phyloP scores from a whole-genome alignment of 2,329 filamentous ascomycete species.

The Magnaporthiopsis rhizophila region DNA sequence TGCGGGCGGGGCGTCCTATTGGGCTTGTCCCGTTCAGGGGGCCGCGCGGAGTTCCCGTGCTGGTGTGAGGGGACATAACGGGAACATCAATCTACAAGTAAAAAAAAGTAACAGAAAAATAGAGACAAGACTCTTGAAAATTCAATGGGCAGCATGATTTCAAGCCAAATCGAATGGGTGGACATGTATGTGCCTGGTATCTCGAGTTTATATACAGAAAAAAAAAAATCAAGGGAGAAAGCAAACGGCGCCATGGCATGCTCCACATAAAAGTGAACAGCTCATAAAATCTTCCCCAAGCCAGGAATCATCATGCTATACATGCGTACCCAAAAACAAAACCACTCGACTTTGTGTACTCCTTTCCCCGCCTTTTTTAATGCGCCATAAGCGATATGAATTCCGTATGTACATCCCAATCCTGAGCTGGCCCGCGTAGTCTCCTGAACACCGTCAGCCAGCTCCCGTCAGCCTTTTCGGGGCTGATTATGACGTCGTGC shows the following conservation, averaged over 20 bases:
- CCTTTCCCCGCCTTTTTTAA: constrained; percentile 6
- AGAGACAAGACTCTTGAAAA: neutral
- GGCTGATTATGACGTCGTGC: constrained; percentile 21
- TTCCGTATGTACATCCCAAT: constrained; percentile 23
- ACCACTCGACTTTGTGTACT: neutral
- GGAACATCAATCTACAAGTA: neutral
- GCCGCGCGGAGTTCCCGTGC: neutral
- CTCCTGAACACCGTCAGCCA: constrained; percentile 24
- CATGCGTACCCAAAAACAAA: neutral
- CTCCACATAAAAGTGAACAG: neutral
- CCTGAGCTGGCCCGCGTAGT: constrained; percentile 18
- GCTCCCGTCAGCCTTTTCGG: constrained; percentile 22
- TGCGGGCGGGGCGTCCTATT: no score
- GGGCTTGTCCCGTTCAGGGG: no score
- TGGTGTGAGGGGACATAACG: neutral
- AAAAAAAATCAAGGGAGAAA: neutral
- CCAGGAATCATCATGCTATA: neutral
- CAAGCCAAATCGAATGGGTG: neutral
- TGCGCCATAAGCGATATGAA: constrained; percentile 13
- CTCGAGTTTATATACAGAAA: neutral
- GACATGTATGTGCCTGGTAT: neutral
- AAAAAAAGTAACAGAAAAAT: neutral
- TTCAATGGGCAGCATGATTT: neutral
- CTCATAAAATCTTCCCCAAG: neutral
- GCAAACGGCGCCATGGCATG: neutral